These are phyloP conservation scores for Backusella morwellensis DNA, from an alignment of 192 early-diverging fungal genomes.

Conservation along the genomic window DNA sequence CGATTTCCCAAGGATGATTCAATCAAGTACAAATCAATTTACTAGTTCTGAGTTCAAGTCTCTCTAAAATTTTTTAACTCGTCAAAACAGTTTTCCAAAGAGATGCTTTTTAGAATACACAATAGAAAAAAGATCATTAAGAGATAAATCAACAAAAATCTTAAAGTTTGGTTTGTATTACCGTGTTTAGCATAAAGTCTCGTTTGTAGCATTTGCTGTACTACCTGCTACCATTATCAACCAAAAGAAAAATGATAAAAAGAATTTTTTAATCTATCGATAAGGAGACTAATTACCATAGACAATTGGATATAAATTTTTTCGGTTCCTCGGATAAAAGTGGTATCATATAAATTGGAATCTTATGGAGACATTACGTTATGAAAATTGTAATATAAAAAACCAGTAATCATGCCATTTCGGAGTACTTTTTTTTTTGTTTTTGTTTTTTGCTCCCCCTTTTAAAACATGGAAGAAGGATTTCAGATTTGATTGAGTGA, in stretches of 20 bases:
- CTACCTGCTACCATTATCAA: neutral
- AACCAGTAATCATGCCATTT: neutral
- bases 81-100: neutral
- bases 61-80: neutral
- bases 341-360: neutral
- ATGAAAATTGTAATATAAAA: neutral
- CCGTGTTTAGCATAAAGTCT: neutral
- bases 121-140: neutral
- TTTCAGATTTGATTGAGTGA: neutral
- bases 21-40: too few relatives aligned
- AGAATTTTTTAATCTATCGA: neutral
- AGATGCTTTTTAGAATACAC: neutral
- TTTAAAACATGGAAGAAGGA: neutral
- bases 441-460: neutral
- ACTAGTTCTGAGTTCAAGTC: neutral
- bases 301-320: neutral
- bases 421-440: neutral
- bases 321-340: neutral
- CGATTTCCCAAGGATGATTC: too few relatives aligned
- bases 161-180: neutral
- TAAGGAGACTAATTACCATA: neutral
- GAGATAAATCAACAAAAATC: neutral
- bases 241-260: neutral
- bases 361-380: neutral
- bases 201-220: neutral